Base-by-base conservation (phyloP, 768 basidiomycete genomes). In the Obba rivulosa region DNA sequence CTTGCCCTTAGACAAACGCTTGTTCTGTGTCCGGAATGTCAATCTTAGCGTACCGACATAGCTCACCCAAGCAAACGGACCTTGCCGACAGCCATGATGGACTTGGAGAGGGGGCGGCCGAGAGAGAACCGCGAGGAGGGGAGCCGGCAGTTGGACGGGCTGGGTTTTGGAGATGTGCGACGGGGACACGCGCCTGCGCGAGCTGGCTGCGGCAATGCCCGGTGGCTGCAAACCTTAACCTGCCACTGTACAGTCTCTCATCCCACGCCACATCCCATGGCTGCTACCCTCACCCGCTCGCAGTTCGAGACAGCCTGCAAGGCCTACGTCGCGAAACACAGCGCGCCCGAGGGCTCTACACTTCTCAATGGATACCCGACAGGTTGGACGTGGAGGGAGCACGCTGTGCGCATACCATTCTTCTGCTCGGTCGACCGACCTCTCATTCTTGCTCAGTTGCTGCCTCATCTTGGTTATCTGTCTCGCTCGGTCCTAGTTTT, bases 1-100 rank as follows among this genome's bases (percentile, higher is more conserved):
- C 82, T 94, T 94, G 63, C 92, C 92, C 77, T 96, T 96, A 43
- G 92, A 93, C 60, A 94, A 81, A 68, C 92, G 85, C 76, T 99
- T 99, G 78, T 97, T 98, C 91, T 98, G 58, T 13, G 42, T 37
- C 34, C 35, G 21, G 57, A 42, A 51, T 41, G 34, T 36, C 10
- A 13, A 5, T n/a, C 3, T 20, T 18, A 43, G n/a, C 31, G 40
- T 13, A 22, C n/a, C 20, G 38, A 43, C 38, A 46, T 22, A 34
- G 24, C 4, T 20, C 18, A 42, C 16, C 20, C 18, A 21, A 7
- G 18, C 13, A 31, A 31, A 67, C 80, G 43, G 54, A 87, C 88
- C 81, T 90, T 91, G 69, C 88, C 88, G 74, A 92, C 89, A 66
- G 88, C 89, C 89, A 92, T 92, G 66, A 59, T 77, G 69, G 53